Evolutionary conservation across 805 yeast species (phyloP), one percentile per base, ranked within the genome.

Genomic region (Wickerhamomyces strasburgensis): DNA sequence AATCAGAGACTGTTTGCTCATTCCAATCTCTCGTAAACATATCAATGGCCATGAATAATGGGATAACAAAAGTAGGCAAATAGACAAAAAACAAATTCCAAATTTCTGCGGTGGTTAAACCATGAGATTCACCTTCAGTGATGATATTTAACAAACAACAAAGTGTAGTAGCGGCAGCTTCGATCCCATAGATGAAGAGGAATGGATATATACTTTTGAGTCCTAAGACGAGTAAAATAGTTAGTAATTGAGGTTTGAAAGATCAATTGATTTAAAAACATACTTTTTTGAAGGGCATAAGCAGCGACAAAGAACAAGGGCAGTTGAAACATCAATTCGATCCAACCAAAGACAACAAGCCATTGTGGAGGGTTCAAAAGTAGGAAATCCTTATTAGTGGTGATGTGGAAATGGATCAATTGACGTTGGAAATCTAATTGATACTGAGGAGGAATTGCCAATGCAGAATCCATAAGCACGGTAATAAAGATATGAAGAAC

Each of bases 141-240:
- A 49, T 48, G 13, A 80, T 68, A 48, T 74, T 70, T n/a, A 69
- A 54, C 45, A 84, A 60, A 56, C 97, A 90, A 17, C 79, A 73
- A 26, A 79, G 57, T 0, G 96, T 87, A 5, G 96, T 87, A 35
- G 83, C 64, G 4, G 81, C 64, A 0, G 97, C 98, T 52, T 86
- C 87, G 49, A 84, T 72, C 3, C 90, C 96, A 58, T 93, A 90
- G 5, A 80, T 51, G 11, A 75, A 61, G 46, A 80, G 57, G 54
- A 66, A 68, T 17, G 62, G 58, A 39, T 68, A 68, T 14, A 65
- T 52, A 14, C 51, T 48, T 5, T 43, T 26, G 17, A 26, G 27
- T 40, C 53, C 52, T 48, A 8, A 11, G 11, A 21, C 25, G 11
- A 21, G 36, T 7, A 14, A 5, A 34, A 31, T 46, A 6, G 14